Conservation (phyloP, 2,329 filamentous ascomycete genomes). For the Harringtonia aguacate region DNA sequence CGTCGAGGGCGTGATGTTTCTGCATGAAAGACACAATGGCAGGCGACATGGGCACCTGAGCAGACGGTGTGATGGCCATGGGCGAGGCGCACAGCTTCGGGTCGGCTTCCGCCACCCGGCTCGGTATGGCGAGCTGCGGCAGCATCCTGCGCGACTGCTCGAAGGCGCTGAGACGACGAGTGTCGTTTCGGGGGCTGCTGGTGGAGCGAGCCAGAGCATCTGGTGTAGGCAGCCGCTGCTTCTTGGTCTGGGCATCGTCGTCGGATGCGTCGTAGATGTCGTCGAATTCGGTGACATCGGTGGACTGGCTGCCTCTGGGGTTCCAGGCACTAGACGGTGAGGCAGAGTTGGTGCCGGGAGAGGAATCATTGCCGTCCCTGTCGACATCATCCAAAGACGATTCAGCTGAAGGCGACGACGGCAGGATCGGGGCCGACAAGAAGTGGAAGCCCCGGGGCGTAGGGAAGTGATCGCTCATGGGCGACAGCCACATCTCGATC, state of each 20-base stretch:
- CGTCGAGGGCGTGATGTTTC: constrained; percentile 47
- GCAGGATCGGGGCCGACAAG: constrained; percentile 50
- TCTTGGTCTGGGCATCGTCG: constrained; percentile 40
- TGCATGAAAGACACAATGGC: constrained; percentile 62
- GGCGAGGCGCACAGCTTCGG: constrained; percentile 44
- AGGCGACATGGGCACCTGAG: constrained; percentile 65
- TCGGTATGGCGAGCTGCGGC: constrained; percentile 43
- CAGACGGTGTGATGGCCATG: constrained; percentile 52
- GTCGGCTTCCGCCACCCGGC: constrained; percentile 20
- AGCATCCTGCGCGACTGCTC: constrained; percentile 27
- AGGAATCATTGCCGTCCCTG: constrained; percentile 17
- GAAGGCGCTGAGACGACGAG: constrained; percentile 5
- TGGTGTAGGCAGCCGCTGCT: constrained; percentile 36
- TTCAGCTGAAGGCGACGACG: constrained; percentile 49
- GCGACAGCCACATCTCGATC: constrained; percentile 48
- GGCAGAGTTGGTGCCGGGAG: constrained; percentile 15
- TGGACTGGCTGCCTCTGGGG: constrained; percentile 39
- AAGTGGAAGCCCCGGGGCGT: constrained; percentile 59
- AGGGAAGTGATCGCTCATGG: constrained; percentile 56
- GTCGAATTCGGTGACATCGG: constrained; percentile 66
- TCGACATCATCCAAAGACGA: constrained; percentile 27
- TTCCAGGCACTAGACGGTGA: constrained; percentile 42
- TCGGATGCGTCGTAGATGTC: constrained; percentile 83
- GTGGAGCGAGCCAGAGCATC: constrained; percentile 25
- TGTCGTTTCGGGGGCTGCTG: constrained; percentile 13